A percentile compares a stretch with the other conserved stretches of the same genome.
phyloP scores from a whole-genome alignment of 2,329 filamentous ascomycete species.

The Colletotrichum liaoningense region DNA sequence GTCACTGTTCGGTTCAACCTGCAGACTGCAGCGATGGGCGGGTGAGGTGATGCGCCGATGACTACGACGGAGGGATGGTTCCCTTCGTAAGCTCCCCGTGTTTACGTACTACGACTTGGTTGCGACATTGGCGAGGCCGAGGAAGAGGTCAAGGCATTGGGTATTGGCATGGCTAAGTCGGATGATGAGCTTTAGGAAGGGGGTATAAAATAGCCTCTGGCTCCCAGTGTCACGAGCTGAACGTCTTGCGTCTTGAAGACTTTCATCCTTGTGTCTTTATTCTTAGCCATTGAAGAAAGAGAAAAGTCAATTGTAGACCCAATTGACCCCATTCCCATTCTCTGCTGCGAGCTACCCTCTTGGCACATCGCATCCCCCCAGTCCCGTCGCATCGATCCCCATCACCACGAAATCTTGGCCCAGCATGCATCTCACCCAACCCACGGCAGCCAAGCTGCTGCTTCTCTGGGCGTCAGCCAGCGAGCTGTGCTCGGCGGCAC shows the following conservation, averaged over 20 bases:
- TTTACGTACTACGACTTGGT: slow-evolving; percentile 24
- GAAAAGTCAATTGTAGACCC: not conserved
- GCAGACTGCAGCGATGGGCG: slow-evolving; percentile 24
- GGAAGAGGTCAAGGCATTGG: slow-evolving; percentile 26
- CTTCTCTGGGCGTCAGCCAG: slow-evolving; percentile 24
- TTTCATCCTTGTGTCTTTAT: not conserved
- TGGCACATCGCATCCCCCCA: not conserved
- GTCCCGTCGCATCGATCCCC: not conserved
- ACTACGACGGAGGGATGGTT: slow-evolving; percentile 13
- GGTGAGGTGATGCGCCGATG: slow-evolving; percentile 30
- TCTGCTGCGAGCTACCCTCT: not conserved
- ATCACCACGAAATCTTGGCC: not conserved
- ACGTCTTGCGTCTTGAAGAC: not conserved
- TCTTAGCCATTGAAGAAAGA: not conserved
- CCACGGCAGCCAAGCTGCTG: slow-evolving; percentile 30
- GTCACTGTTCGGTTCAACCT: slow-evolving; percentile 4
- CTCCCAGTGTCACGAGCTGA: not conserved
- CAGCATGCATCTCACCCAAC: slow-evolving; percentile 34
- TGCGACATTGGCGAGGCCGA: slow-evolving; percentile 22
- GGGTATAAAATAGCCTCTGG: slow-evolving; percentile 16
- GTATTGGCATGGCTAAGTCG: slow-evolving; percentile 9
- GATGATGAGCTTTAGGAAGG: not conserved
- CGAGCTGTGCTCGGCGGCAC: slow-evolving; percentile 30
- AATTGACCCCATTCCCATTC: not conserved
- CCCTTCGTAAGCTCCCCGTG: slow-evolving; percentile 16